Base-by-base conservation (phyloP, 2,329 filamentous ascomycete genomes). In the Fusarium burgessii region DNA sequence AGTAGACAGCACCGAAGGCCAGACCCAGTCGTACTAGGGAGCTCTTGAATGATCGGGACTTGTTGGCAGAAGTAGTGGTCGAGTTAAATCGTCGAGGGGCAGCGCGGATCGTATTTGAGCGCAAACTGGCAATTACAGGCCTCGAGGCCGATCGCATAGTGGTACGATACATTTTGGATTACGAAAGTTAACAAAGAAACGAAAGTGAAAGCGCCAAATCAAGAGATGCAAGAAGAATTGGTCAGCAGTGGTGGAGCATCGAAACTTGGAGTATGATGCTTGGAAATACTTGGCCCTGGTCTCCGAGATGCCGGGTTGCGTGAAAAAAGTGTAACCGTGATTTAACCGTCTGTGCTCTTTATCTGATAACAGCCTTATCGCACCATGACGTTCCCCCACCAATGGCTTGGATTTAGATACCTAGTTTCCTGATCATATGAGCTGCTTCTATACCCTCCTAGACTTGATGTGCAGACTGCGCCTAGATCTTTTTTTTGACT, bases 31-130 rank as follows among this genome's bases (percentile, higher is more conserved):
- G 88, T 76, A 89, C 80, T 7, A 86, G 87, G 55, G 90, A 86
- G 80, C 90, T 92, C 87, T 95, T 97, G 93, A 93, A 97, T 79
- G 90, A 92, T 80, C 93, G 85, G 76, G 89, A 89, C 83, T 90
- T 93, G 77, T 89, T 84, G 72, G 89, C 85, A 6, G 91, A 80
- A 15, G 79, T 70, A 6, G 78, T 66, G 59, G 88, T 88, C 60
- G 86, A 88, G 69, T 85, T 82, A 68, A 88, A 85, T 71, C 88
- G 84, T 70, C 86, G 82, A 49, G 84, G 80, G 38, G 79, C 80
- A 47, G 81, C 77, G 58, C 80, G 77, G 72, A 82, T 59, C n/a
- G 77, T 73, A 17, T 80, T 77, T 50, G 81, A 78, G 75, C 85
- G 82, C 64, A 84, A 73, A 63, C 80, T 78, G 74, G 81, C 80